These are phyloP conservation scores for Dryas integrifolia DNA, from an alignment of 331 rosid genomes.

Conservation along the genomic window DNA sequence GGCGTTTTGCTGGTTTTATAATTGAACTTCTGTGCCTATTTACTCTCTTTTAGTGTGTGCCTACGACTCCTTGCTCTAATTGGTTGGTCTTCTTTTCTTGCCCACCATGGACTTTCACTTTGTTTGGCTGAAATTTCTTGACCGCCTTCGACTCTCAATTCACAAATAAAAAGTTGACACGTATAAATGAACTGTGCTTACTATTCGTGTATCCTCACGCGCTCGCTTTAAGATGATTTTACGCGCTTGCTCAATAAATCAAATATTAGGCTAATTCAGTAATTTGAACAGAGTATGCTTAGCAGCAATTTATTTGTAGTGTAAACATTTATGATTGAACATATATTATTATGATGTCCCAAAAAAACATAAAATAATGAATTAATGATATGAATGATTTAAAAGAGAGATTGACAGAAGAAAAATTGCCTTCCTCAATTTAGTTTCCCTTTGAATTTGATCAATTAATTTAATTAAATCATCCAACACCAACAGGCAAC, in stretches of 20 bases:
- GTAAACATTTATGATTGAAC: too few species aligned
- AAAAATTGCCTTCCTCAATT: too few species aligned
- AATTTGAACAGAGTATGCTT: too few species aligned
- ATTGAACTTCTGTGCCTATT: background rate
- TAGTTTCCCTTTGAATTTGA: background rate
- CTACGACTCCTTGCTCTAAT: background rate
- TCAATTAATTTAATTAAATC: background rate
- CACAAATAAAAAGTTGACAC: background rate
- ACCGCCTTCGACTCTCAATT: background rate
- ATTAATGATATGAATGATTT: background rate
- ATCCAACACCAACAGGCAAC: background rate
- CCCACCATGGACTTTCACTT: conserved; percentile 1
- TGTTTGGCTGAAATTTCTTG: background rate
- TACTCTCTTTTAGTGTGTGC: background rate
- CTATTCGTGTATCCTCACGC: background rate
- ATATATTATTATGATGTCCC: too few species aligned
- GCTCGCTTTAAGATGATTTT: background rate
- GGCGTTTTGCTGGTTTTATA: conserved; percentile 6
- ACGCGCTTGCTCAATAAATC: background rate
- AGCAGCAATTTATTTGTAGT: too few species aligned
- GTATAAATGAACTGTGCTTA: background rate
- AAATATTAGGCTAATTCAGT: too few species aligned
- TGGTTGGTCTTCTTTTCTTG: background rate
- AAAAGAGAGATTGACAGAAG: background rate
- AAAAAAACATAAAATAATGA: too few species aligned